phyloP scores from a whole-genome alignment of 2,329 filamentous ascomycete genomes.

The Tolypocladium amazonense region DNA sequence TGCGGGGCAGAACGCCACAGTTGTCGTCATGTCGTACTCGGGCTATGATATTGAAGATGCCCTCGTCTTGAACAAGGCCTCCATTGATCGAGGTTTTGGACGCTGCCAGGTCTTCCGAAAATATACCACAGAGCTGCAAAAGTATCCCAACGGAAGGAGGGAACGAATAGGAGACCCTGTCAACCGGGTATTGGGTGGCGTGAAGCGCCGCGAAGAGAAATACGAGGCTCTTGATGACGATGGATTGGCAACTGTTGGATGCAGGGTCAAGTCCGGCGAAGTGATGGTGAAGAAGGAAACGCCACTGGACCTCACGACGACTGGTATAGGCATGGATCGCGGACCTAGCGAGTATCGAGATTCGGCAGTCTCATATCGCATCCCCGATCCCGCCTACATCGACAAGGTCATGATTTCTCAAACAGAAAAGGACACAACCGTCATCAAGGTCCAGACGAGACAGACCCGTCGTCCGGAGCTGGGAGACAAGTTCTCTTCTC shows the following conservation, averaged over 20 bases:
- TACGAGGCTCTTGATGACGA: slow-evolving; percentile 71
- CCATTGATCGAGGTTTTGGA: slow-evolving; percentile 87
- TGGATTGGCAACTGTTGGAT: slow-evolving; percentile 79
- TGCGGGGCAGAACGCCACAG: slow-evolving; percentile 91
- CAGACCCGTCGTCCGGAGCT: slow-evolving; percentile 92
- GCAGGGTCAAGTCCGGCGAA: slow-evolving; percentile 66
- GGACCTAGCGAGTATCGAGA: slow-evolving; percentile 55
- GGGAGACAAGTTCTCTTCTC: slow-evolving; percentile 96
- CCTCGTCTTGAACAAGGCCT: slow-evolving; percentile 91
- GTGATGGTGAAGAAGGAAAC: slow-evolving; percentile 85
- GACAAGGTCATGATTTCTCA: slow-evolving; percentile 94
- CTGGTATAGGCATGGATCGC: slow-evolving; percentile 58
- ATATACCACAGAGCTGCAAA: slow-evolving; percentile 74
- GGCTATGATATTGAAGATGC: slow-evolving; percentile 99
- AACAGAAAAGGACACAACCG: slow-evolving; percentile 73
- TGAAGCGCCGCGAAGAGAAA: slow-evolving; percentile 51
- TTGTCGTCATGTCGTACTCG: slow-evolving; percentile 98
- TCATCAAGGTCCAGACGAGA: slow-evolving; percentile 92
- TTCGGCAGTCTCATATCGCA: slow-evolving; percentile 66
- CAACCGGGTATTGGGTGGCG: slow-evolving; percentile 45
- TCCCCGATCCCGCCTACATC: slow-evolving; percentile 77
- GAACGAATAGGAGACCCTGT: slow-evolving; percentile 53
- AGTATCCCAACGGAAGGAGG: slow-evolving; percentile 71
- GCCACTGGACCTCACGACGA: slow-evolving; percentile 66
- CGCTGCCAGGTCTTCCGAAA: slow-evolving; percentile 98